phyloP scores from a whole-genome alignment of 2,329 filamentous ascomycete genomes.

The Penicillium sp. region DNA sequence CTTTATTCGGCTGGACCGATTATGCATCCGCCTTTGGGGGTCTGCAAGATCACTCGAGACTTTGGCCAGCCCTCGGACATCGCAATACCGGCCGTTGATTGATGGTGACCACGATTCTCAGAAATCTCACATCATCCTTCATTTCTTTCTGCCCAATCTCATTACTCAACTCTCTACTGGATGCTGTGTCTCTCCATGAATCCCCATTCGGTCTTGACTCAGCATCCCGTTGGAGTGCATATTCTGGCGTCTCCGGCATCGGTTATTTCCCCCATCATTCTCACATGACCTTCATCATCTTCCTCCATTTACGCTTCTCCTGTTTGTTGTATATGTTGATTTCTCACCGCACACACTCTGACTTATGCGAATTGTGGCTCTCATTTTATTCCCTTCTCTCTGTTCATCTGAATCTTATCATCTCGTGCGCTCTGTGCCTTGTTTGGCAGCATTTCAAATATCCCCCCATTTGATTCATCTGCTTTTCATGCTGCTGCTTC shows the following conservation, averaged over 20 bases:
- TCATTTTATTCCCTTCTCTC: constrained; percentile 10
- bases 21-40: constrained; percentile 12
- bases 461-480: constrained; percentile 15
- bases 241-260: constrained; percentile 36
- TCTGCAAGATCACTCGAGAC: neutral
- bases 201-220: constrained; percentile 10
- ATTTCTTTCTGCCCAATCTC: constrained; percentile 2
- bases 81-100: neutral
- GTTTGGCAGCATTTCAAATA: constrained; percentile 17
- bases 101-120: neutral
- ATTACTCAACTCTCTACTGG: neutral
- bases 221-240: constrained; percentile 35
- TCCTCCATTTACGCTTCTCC: constrained; percentile 16
- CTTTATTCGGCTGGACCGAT: constrained; percentile 30
- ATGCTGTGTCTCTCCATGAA: neutral
- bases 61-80: neutral
- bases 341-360: constrained; percentile 19
- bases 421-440: constrained; percentile 8
- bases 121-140: neutral
- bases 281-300: constrained; percentile 13
- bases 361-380: constrained; percentile 20
- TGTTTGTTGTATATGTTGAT: constrained; percentile 26
- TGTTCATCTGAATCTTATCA: constrained; percentile 11
- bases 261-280: constrained; percentile 21
- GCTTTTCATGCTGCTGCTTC: constrained; percentile 22